Percentiles rank a stretch among this genome's conserved stretches.
Conservation (phyloP, 257 asterid species). For the Euphrasia confusa region DNA sequence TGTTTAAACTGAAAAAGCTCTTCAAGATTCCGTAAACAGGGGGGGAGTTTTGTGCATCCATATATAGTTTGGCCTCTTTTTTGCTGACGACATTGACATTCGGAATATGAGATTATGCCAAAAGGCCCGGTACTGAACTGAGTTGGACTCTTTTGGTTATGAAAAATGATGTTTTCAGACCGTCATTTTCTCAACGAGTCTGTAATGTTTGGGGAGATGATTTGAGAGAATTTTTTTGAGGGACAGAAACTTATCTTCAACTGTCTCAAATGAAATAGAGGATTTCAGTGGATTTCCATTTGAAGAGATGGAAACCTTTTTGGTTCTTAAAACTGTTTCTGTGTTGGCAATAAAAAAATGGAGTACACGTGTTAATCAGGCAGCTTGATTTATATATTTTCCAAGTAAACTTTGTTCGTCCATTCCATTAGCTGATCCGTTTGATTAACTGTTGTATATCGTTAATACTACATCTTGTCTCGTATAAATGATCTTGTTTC, state of each 20-base stretch:
- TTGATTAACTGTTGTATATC: too few species aligned
- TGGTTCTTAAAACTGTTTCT: too few species aligned
- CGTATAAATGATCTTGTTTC: too few species aligned
- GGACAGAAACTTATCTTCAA: constrained; percentile 4
- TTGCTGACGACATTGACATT: constrained; percentile 19
- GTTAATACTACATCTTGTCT: too few species aligned
- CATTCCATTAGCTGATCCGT: too few species aligned
- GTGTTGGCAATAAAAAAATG: too few species aligned
- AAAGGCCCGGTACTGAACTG: background rate
- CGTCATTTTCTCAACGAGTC: too few species aligned
- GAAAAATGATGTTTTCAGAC: background rate
- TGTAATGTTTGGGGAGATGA: constrained; percentile 16
- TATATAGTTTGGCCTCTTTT: constrained; percentile 2
- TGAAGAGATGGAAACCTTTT: too few species aligned
- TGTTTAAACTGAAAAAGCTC: constrained; percentile 67
- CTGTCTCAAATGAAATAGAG: constrained; percentile 19
- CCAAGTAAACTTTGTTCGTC: too few species aligned
- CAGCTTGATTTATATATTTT: too few species aligned
- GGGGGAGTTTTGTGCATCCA: background rate
- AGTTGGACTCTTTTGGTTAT: background rate
- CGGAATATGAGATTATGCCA: constrained; percentile 19
- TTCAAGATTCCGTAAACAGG: constrained; percentile 61
- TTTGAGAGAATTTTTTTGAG: constrained; percentile 20
- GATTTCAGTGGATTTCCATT: constrained; percentile 11
- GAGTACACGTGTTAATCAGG: too few species aligned